phyloP scores from a whole-genome alignment of 2,329 filamentous ascomycete species.

The Paramyrothecium roridum region DNA sequence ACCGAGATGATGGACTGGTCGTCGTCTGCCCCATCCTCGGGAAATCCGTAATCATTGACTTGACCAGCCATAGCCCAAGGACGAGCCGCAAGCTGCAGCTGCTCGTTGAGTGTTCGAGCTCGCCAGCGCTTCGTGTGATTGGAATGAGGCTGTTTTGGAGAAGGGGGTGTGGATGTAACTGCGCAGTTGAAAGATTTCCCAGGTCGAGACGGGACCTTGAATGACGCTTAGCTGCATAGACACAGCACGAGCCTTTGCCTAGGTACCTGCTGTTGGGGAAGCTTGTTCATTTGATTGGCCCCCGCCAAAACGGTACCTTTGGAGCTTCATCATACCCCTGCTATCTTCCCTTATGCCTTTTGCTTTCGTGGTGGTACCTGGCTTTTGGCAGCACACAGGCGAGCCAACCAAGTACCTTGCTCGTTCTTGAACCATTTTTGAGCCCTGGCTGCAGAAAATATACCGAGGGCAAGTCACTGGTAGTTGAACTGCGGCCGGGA shows the following conservation, averaged over 20 bases:
- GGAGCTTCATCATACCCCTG: too few relatives aligned
- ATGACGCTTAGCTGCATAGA: slow-evolving; percentile 12
- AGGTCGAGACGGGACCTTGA: neutral
- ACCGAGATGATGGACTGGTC: slow-evolving; percentile 45
- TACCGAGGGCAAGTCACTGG: neutral
- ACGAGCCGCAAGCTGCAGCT: neutral
- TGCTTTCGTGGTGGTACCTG: too few relatives aligned
- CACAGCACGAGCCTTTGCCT: neutral
- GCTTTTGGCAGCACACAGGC: too few relatives aligned
- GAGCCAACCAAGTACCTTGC: too few relatives aligned
- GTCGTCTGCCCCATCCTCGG: slow-evolving; percentile 42
- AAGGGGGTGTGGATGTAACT: slow-evolving; percentile 2
- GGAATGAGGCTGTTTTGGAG: neutral
- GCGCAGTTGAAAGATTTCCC: slow-evolving; percentile 17
- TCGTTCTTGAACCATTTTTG: too few relatives aligned
- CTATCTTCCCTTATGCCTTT: too few relatives aligned
- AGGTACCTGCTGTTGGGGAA: neutral
- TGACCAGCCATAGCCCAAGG: slow-evolving; percentile 35
- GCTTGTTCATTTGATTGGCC: neutral
- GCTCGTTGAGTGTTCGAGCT: slow-evolving; percentile 12
- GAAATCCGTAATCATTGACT: slow-evolving; percentile 42
- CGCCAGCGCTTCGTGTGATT: slow-evolving; percentile 12
- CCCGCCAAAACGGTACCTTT: too few relatives aligned
- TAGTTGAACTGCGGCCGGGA: neutral
- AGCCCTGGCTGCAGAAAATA: too few relatives aligned